A percentile compares a stretch with the other conserved stretches of the same genome.
Conservation (phyloP, 305 asterid species). For the Fraxinus greggii region DNA sequence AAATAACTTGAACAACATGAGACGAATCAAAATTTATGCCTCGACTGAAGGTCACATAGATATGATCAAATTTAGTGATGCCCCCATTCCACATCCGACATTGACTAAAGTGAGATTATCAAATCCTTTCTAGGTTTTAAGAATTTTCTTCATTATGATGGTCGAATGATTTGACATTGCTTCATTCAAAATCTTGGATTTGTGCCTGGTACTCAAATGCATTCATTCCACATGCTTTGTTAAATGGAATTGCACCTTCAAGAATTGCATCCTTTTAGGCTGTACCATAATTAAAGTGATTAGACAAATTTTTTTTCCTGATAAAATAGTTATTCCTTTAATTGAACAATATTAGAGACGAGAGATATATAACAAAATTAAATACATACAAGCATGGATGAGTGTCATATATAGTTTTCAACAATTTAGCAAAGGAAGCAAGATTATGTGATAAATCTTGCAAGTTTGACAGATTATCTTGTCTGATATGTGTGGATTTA, state of each 20-base stretch:
- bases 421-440: background rate
- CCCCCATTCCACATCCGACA: conserved; percentile 70
- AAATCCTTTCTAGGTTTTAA: conserved; percentile 44
- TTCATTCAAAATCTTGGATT: conserved; percentile 50
- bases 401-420: background rate
- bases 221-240: conserved; percentile 60
- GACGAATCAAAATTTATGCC: conserved; percentile 62
- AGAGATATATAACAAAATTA: too few species aligned
- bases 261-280: conserved; percentile 61
- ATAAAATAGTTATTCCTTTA: too few species aligned
- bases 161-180: conserved; percentile 61
- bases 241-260: conserved; percentile 67
- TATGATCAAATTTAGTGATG: conserved; percentile 52
- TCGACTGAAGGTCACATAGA: conserved; percentile 49
- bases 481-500: background rate
- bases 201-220: conserved; percentile 60
- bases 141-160: conserved; percentile 56
- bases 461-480: background rate
- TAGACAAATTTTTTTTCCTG: too few species aligned
- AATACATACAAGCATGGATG: too few species aligned
- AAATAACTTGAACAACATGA: conserved; percentile 56
- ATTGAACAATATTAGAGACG: too few species aligned
- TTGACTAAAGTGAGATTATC: conserved; percentile 52
- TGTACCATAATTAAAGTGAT: conserved; percentile 35
- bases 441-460: background rate